Evolutionary conservation across 176 grass and related monocot species (phyloP).

Genomic region (Oryza officinalis): DNA sequence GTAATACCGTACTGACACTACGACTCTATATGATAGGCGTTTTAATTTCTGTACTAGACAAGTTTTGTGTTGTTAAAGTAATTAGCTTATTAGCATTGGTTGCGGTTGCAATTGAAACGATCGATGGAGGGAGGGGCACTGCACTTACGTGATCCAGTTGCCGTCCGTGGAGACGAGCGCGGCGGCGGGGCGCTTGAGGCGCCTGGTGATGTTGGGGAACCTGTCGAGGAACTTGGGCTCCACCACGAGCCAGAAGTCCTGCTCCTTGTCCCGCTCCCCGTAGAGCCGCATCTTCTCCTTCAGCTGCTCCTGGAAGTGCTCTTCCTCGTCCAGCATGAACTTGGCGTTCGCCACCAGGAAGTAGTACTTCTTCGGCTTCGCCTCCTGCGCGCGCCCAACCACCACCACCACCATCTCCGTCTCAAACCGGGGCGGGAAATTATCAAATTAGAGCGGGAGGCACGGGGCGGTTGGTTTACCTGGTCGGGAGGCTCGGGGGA

Average conservation of each 20-base stretch:
- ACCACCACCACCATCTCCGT: neutral
- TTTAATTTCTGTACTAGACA: neutral
- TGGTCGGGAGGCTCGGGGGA: conserved; percentile 50
- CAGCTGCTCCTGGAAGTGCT: conserved; percentile 95
- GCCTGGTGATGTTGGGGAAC: conserved; percentile 74
- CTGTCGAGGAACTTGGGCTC: conserved; percentile 92
- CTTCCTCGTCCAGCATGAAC: conserved; percentile 98
- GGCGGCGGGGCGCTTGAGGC: conserved; percentile 75
- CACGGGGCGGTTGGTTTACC: conserved; percentile 26
- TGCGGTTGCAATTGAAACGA: neutral
- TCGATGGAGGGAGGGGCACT: conserved; percentile 2
- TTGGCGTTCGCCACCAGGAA: conserved; percentile 95
- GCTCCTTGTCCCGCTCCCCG: conserved; percentile 72
- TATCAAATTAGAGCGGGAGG: neutral
- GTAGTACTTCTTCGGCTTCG: conserved; percentile 65
- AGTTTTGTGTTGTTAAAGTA: neutral
- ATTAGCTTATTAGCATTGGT: neutral
- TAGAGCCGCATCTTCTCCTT: conserved; percentile 61
- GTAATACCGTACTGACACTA: neutral
- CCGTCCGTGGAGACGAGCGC: conserved; percentile 87
- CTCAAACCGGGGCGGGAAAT: neutral
- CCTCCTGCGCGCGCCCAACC: conserved; percentile 37
- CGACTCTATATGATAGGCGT: neutral
- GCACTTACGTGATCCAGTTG: conserved; percentile 83
- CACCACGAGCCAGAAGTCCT: conserved; percentile 88